These are phyloP conservation scores for Neofusicoccum parvum DNA, from an alignment of 2,329 filamentous ascomycete species.

Conservation along the genomic window DNA sequence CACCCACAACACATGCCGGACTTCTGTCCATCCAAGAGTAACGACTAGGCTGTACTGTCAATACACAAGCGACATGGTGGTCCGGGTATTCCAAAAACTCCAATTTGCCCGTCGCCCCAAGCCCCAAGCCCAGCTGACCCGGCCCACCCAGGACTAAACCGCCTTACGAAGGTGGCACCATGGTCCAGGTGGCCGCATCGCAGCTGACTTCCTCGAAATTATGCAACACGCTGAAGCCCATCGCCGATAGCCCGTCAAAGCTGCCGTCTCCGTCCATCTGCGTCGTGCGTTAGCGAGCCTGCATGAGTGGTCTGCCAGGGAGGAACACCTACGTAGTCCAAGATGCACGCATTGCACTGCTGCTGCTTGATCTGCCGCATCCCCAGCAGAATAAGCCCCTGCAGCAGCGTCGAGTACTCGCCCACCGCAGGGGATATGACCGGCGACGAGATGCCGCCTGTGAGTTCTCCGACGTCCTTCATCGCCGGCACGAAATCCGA, in stretches of 20 bases:
- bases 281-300: slow-evolving; percentile 21
- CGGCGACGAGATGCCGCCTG: slow-evolving; percentile 79
- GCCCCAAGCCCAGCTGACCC: neutral
- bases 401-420: slow-evolving; percentile 71
- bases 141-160: neutral
- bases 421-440: slow-evolving; percentile 70
- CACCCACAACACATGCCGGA: neutral
- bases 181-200: slow-evolving; percentile 64
- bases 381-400: slow-evolving; percentile 78
- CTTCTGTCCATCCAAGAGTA: neutral
- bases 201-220: slow-evolving; percentile 80
- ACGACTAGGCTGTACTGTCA: too few relatives aligned
- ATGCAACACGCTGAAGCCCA: slow-evolving; percentile 80
- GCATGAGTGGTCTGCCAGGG: slow-evolving; percentile 31
- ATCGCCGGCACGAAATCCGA: slow-evolving; percentile 71
- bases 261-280: slow-evolving; percentile 73
- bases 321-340: slow-evolving; percentile 72
- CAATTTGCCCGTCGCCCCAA: neutral
- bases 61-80: slow-evolving; percentile 4
- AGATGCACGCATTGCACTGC: slow-evolving; percentile 69
- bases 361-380: slow-evolving; percentile 81
- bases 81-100: slow-evolving; percentile 26
- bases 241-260: slow-evolving; percentile 71
- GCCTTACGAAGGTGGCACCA: slow-evolving; percentile 50
- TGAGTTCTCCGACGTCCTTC: slow-evolving; percentile 58